Evolutionary conservation across 768 basidiomycete species (phyloP).

Genomic region (Mycena venus): DNA sequence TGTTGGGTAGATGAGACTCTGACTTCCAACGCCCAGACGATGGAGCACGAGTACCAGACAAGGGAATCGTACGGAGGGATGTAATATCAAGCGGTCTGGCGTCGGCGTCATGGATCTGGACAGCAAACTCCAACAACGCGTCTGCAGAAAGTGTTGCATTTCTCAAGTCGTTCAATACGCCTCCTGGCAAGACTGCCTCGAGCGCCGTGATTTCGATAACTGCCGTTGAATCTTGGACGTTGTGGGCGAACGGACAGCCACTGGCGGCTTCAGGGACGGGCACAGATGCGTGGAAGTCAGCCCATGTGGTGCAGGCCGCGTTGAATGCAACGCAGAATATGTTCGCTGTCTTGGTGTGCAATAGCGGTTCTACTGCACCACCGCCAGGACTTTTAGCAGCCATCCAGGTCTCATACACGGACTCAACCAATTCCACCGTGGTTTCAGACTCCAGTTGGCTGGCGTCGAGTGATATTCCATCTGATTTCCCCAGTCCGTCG

Average conservation of each 20-base stretch:
- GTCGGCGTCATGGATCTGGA: conserved; percentile 33
- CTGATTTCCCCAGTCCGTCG: conserved; percentile 15
- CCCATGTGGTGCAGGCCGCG: conserved; percentile 10
- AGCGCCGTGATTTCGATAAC: conserved; percentile 20
- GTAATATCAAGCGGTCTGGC: neutral
- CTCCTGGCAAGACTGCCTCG: conserved; percentile 3
- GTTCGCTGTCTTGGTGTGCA: conserved; percentile 19
- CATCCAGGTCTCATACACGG: conserved; percentile 6
- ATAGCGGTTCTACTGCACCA: neutral
- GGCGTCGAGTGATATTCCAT: conserved; percentile 6
- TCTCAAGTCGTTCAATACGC: neutral
- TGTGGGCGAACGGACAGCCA: conserved; percentile 27
- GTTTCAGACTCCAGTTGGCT: conserved; percentile 24
- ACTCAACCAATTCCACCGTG: conserved; percentile 1
- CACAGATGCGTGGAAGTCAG: conserved; percentile 14
- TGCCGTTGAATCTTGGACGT: conserved; percentile 10
- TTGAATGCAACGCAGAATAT: conserved; percentile 16
- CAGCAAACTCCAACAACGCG: neutral
- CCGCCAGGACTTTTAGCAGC: conserved; percentile 21
- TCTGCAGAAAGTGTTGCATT: conserved; percentile 21
- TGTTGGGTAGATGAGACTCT: neutral
- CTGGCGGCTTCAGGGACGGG: conserved; percentile 7
- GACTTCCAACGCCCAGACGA: neutral
- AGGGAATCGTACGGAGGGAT: neutral
- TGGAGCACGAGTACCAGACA: neutral